These are phyloP conservation scores for Blastobotrys parvus DNA, from an alignment of 805 yeast genomes.

Conservation along the genomic window DNA sequence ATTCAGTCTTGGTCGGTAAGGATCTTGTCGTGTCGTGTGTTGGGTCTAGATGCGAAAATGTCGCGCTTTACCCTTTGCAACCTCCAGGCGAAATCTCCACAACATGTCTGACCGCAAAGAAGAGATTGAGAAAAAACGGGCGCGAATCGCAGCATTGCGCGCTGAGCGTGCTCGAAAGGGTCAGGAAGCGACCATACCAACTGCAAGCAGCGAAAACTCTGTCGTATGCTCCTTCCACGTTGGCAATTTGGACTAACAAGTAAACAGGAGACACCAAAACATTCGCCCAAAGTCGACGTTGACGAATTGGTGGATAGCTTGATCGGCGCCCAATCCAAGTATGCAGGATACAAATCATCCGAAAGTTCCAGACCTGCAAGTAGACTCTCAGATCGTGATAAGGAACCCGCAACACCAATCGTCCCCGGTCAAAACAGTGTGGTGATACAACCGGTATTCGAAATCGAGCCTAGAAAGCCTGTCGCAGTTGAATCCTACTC, in stretches of 20 bases:
- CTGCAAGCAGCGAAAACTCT: not conserved
- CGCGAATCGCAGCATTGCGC: slow-evolving; percentile 43
- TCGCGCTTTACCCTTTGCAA: too few relatives aligned
- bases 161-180: slow-evolving; percentile 32
- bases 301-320: slow-evolving; percentile 24
- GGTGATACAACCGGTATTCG: slow-evolving; percentile 3
- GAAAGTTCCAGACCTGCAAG: not conserved
- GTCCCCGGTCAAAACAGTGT: not conserved
- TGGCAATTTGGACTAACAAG: not conserved
- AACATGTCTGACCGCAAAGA: slow-evolving; percentile 27
- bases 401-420: slow-evolving; percentile 1
- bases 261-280: not conserved
- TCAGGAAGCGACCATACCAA: not conserved
- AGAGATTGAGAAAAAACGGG: slow-evolving; percentile 46
- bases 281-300: slow-evolving; percentile 6
- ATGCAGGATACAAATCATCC: not conserved
- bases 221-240: too few relatives aligned
- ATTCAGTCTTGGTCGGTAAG: not conserved
- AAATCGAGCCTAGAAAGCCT: slow-evolving; percentile 1
- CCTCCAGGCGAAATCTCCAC: too few relatives aligned
- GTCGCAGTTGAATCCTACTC: slow-evolving; percentile 16
- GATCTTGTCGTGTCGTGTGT: not conserved
- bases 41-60: not conserved
- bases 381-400: not conserved
- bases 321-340: slow-evolving; percentile 9